Evolutionary conservation across 768 basidiomycete genomes (phyloP), one percentile per base, ranked within the genome.

Genomic region (Daedaleopsis sinensis): DNA sequence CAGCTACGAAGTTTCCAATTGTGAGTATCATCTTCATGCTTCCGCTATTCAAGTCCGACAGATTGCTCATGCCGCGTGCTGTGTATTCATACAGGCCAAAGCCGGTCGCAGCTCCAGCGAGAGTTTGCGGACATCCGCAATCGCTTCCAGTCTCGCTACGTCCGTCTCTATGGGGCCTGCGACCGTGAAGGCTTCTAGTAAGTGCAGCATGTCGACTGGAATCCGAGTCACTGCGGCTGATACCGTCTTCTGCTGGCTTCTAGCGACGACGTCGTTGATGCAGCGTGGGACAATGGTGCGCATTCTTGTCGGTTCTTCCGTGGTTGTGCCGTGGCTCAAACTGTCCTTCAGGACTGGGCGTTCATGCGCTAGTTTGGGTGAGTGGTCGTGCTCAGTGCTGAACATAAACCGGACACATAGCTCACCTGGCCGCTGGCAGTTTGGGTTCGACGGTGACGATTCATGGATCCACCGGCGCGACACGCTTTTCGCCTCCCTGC

Each of bases 331-430:
- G 9, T 53, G 5, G 9, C 58, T 52, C 3, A 53, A 51, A 27
- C 35, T 12, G 5, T 13, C 39, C 27, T 32, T 21, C 35, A 59
- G 78, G 82, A n/a, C 71, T 91, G 27, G 89, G 90, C 48, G 86
- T 91, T 6, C 89, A 91, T 62, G 87, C 88, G 16, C 74, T 90
- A 19, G 84, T 91, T 62, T 91, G 88, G 89, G 88, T 88, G 67
- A 66, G 80, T 42, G 27, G 50, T 23, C 54, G 36, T 43, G 11
- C 39, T 42, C 39, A 42, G 11, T 42, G 39, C 11, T 5, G 18
- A 42, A 42, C 39, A 18, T 18, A 42, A 2, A 42, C 5, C 39
- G 39, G 5, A 12, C 18, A 42, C 39, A 42, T 19, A n/a, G 13
- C 32, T 10, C 44, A 4, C 19, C 27, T 35, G 15, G 10, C 15